Conservation (phyloP, 305 asterid species). For the Solanum chacoense region DNA sequence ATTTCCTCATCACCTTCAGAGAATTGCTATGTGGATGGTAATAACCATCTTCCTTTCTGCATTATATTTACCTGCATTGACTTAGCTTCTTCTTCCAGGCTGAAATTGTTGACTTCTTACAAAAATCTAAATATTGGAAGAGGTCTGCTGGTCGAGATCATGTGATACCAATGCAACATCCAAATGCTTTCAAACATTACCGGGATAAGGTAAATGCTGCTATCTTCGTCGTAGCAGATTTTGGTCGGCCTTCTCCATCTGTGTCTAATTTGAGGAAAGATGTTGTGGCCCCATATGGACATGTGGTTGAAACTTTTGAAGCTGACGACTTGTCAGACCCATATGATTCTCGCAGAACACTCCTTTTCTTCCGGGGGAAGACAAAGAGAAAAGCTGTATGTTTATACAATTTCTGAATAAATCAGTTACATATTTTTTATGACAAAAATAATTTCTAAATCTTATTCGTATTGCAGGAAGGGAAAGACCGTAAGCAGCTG, state of each 20-base stretch:
- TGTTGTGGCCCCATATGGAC: constrained; percentile 88
- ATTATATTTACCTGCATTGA: neutral
- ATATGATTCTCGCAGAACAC: constrained; percentile 59
- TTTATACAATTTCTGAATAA: neutral
- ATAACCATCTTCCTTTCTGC: neutral
- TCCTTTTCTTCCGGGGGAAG: constrained; percentile 93
- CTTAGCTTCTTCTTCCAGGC: constrained; percentile 25
- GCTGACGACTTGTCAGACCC: constrained; percentile 54
- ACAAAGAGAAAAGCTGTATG: constrained; percentile 87
- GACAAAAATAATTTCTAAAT: constrained; percentile 3
- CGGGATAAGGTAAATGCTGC: constrained; percentile 67
- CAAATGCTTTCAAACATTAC: constrained; percentile 87
- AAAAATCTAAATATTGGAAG: constrained; percentile 64
- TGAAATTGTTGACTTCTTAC: constrained; percentile 47
- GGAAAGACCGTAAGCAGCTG: constrained; percentile 65
- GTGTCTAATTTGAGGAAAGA: constrained; percentile 73
- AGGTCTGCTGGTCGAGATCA: constrained; percentile 83
- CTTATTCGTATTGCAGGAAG: constrained; percentile 56
- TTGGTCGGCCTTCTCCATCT: constrained; percentile 59
- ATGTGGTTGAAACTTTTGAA: constrained; percentile 56
- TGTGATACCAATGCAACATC: constrained; percentile 91
- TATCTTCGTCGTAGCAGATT: constrained; percentile 86
- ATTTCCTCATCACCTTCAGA: neutral
- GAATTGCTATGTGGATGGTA: neutral
- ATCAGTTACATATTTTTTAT: neutral